Conservation (phyloP, 495 filamentous ascomycete species). For the Penicillium coffeae region DNA sequence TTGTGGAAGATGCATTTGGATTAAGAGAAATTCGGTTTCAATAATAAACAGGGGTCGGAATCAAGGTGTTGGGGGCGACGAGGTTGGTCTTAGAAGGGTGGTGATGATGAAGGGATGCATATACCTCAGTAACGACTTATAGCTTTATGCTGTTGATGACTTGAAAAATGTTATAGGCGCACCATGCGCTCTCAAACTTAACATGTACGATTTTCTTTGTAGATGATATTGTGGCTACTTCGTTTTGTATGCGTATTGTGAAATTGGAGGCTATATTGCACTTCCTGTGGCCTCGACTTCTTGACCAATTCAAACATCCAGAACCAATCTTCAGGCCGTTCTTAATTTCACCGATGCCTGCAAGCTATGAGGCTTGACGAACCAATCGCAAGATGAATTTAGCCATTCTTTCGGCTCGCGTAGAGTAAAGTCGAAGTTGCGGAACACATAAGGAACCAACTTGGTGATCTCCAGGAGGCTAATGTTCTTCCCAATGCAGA, state of each 20-base stretch:
- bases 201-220: too few species aligned
- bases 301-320: too few species aligned
- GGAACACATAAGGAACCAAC: slow-evolving; percentile 66
- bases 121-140: neutral
- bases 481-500: slow-evolving; percentile 73
- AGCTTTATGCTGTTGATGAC: neutral
- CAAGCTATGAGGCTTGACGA: neutral
- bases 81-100: neutral
- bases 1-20: slow-evolving; percentile 78
- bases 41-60: neutral
- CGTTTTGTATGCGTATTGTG: too few species aligned
- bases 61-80: neutral
- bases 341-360: neutral
- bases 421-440: slow-evolving; percentile 57
- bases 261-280: too few species aligned
- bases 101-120: neutral
- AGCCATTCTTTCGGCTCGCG: slow-evolving; percentile 18
- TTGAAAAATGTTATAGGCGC: neutral
- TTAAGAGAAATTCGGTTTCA: slow-evolving; percentile 28
- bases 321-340: too few species aligned
- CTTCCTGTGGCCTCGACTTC: too few species aligned
- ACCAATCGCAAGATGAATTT: neutral
- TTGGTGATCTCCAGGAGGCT: slow-evolving; percentile 77
- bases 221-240: too few species aligned
- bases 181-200: neutral